Conservation (phyloP, 2,329 filamentous ascomycete genomes). For the Clarireedia homoeocarpa region DNA sequence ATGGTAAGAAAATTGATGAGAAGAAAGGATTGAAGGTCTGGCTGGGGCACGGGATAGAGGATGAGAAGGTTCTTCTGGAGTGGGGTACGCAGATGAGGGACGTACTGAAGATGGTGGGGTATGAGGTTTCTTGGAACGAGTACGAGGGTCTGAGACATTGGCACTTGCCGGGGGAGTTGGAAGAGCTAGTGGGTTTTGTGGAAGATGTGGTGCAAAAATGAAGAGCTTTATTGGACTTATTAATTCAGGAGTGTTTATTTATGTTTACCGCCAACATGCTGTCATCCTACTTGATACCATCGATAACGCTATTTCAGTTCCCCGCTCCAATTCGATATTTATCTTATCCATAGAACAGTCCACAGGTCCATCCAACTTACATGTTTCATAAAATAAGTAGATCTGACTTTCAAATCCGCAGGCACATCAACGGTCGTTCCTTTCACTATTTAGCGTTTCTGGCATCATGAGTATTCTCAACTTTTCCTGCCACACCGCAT, state of each 20-base stretch:
- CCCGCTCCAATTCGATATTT: too few relatives aligned
- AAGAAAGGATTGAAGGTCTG: background rate
- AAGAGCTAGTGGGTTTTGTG: background rate
- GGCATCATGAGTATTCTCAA: background rate
- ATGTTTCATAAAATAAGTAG: too few relatives aligned
- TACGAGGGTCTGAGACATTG: background rate
- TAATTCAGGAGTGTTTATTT: background rate
- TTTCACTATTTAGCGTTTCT: too few relatives aligned
- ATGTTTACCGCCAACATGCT: too few relatives aligned
- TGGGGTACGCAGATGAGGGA: slow-evolving; percentile 18
- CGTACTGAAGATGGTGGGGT: background rate
- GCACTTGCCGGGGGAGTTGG: background rate
- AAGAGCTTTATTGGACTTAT: background rate
- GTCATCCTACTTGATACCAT: too few relatives aligned
- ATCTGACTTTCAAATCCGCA: too few relatives aligned
- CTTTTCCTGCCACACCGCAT: background rate
- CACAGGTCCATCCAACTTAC: too few relatives aligned
- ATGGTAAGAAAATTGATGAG: background rate
- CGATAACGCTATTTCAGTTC: too few relatives aligned
- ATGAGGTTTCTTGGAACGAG: background rate
- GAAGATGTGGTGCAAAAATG: background rate
- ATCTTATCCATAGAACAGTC: too few relatives aligned
- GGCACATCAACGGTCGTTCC: too few relatives aligned
- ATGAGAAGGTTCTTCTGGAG: slow-evolving; percentile 18
- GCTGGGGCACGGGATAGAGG: slow-evolving; percentile 18